Base-by-base conservation (phyloP, 2,329 filamentous ascomycete species). In the Helotiales sp. region DNA sequence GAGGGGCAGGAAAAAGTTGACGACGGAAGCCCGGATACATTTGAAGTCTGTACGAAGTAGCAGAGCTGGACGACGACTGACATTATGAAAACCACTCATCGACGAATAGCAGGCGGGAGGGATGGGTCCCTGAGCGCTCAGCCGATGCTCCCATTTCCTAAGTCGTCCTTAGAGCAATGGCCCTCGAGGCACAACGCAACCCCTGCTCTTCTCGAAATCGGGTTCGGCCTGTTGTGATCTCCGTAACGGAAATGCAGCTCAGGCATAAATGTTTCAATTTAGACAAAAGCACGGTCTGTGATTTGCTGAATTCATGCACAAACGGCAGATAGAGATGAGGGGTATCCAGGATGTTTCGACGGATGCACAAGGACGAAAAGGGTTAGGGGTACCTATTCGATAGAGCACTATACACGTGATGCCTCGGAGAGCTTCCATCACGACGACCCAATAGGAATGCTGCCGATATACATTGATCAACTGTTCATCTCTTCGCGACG, bases 211-310 rank as follows among this genome's bases (percentile, higher is more conserved):
- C 7, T 48, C 27, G 46, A 33, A 12, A 4, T 48, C 46, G 46
- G 46, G 15, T 17, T 48, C 46, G 46, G 46, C 25, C 46, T 48
- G 29, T 48, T 10, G 27, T n/a, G 19, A 27, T 24, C 10, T 48
- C 46, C 46, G 46, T 33, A 30, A 31, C n/a, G n/a, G n/a, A n/a
- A n/a, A n/a, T n/a, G 46, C 46, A 31, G 6, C 15, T 25, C 40
- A 46, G 40, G 25, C 40, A 29, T 27, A 33, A 48, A 48, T 48
- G 46, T 48, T 48, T 48, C 46, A 48, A 17, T 48, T 30, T 48
- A 13, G 46, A 10, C 27, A n/a, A 27, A 10, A 17, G n/a, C 13
- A 6, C 46, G 29, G 27, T 9, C 17, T 7, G 46, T 48, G 46
- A 48, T 48, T 48, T 33, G 46, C 17, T 30, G 46, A 24, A 31